phyloP scores from a whole-genome alignment of 768 basidiomycete species.

The Pisolithus albus region DNA sequence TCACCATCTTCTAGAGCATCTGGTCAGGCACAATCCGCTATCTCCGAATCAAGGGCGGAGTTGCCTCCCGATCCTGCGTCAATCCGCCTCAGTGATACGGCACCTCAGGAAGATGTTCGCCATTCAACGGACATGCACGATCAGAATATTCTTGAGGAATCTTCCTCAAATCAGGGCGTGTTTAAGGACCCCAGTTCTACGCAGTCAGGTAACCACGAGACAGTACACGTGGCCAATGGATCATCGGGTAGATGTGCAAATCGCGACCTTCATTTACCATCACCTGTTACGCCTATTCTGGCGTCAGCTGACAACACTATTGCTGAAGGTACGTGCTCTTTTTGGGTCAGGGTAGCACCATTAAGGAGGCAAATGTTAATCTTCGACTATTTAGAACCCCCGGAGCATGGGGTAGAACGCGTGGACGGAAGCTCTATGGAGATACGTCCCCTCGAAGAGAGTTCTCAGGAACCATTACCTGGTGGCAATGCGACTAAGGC shows the following conservation, averaged over 20 bases:
- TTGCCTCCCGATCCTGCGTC: conserved; percentile 11
- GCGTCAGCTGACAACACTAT: conserved; percentile 5
- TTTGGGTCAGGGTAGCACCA: not conserved
- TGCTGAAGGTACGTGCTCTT: conserved; percentile 13
- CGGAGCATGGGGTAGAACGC: conserved; percentile 7
- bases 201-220: conserved; percentile 18
- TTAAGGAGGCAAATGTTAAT: conserved; percentile 5
- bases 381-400: conserved; percentile 9
- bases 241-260: conserved; percentile 7
- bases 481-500: conserved; percentile 4
- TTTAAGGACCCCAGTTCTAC: conserved; percentile 9
- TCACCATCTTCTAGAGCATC: conserved; percentile 49
- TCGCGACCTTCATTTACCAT: conserved; percentile 10
- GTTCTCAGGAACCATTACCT: conserved; percentile 4
- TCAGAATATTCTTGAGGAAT: conserved; percentile 13
- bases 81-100: conserved; percentile 10
- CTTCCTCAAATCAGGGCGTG: conserved; percentile 15
- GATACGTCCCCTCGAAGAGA: conserved; percentile 2
- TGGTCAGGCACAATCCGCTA: conserved; percentile 16
- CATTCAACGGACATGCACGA: conserved; percentile 9
- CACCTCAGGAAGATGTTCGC: conserved; percentile 34
- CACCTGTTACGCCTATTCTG: conserved; percentile 6
- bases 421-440: conserved; percentile 8
- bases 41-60: conserved; percentile 20
- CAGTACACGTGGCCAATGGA: conserved; percentile 15